phyloP scores from a whole-genome alignment of 2,329 filamentous ascomycete genomes.

The Ustilaginoidea virens region DNA sequence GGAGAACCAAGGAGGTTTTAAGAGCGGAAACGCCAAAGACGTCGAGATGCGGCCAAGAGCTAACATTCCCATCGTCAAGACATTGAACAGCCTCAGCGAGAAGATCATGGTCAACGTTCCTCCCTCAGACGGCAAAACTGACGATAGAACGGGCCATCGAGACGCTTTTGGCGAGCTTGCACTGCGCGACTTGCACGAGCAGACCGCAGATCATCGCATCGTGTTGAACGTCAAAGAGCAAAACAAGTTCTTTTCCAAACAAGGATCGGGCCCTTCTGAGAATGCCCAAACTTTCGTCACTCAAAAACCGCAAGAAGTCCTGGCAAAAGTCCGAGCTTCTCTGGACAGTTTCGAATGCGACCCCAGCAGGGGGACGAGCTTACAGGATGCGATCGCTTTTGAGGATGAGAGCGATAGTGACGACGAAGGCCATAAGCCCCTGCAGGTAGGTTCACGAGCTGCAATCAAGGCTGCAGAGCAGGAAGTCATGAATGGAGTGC shows the following conservation, averaged over 20 bases:
- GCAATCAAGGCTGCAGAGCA: constrained; percentile 49
- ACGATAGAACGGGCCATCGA: constrained; percentile 43
- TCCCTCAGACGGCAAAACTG: constrained; percentile 54
- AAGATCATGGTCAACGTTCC: constrained; percentile 85
- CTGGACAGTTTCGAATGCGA: constrained; percentile 36
- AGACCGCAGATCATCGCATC: constrained; percentile 60
- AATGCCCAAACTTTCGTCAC: constrained; percentile 43
- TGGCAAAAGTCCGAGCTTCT: constrained; percentile 48
- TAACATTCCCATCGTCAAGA: constrained; percentile 78
- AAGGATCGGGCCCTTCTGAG: constrained; percentile 29
- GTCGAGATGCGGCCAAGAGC: constrained; percentile 72
- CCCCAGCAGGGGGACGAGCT: constrained; percentile 35
- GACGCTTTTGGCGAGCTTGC: constrained; percentile 62
- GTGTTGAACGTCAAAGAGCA: constrained; percentile 81
- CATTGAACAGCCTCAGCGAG: constrained; percentile 79
- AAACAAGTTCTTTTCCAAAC: constrained; percentile 60
- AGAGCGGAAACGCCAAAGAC: constrained; percentile 71
- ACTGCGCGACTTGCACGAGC: constrained; percentile 65
- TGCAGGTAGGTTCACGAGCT: constrained; percentile 53
- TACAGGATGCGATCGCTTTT: constrained; percentile 51
- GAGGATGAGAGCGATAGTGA: constrained; percentile 56
- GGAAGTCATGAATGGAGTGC: constrained; percentile 50
- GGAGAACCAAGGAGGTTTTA: constrained; percentile 77
- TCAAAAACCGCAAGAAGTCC: constrained; percentile 54
- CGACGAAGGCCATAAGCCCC: constrained; percentile 36